Conservation (phyloP, 495 filamentous ascomycete genomes). For the Lasiosphaeriaceae sp. region DNA sequence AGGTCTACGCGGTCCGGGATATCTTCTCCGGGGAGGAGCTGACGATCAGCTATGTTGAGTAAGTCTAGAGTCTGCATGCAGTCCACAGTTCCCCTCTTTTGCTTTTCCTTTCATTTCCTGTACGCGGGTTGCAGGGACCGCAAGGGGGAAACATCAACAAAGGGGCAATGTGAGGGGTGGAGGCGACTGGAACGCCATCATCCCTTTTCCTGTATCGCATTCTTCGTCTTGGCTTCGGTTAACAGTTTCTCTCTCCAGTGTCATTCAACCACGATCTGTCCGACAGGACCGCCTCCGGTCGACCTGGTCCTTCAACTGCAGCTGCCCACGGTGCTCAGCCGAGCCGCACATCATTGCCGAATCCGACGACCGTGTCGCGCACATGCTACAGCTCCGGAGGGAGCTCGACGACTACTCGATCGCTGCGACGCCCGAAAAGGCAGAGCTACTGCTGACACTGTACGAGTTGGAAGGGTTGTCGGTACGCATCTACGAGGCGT, state of each 20-base stretch:
- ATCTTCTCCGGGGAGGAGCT: slow-evolving; percentile 29
- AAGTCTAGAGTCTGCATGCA: slow-evolving; percentile 7
- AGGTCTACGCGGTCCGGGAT: slow-evolving; percentile 27
- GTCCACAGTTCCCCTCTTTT: not conserved
- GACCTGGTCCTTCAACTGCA: slow-evolving; percentile 34
- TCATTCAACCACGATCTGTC: slow-evolving; percentile 20
- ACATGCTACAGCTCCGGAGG: slow-evolving; percentile 24
- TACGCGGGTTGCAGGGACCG: not conserved
- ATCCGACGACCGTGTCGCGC: slow-evolving; percentile 24
- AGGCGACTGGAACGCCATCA: not conserved
- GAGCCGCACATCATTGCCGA: slow-evolving; percentile 25
- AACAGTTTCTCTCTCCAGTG: slow-evolving; percentile 11
- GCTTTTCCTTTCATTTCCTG: not conserved
- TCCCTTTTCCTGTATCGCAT: not conserved
- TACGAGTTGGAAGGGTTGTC: slow-evolving; percentile 31
- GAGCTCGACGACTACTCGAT: slow-evolving; percentile 31
- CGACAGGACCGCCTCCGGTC: slow-evolving; percentile 23
- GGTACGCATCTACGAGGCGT: slow-evolving; percentile 30
- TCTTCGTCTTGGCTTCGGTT: not conserved
- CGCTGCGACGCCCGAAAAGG: slow-evolving; percentile 24
- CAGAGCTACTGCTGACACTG: slow-evolving; percentile 29
- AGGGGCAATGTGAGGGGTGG: not conserved
- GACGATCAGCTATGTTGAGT: slow-evolving; percentile 34
- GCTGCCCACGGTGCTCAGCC: slow-evolving; percentile 28
- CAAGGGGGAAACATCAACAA: not conserved